Evolutionary conservation across 805 yeast genomes (phyloP).

Genomic region (Suhomyces tanzawaensis): DNA sequence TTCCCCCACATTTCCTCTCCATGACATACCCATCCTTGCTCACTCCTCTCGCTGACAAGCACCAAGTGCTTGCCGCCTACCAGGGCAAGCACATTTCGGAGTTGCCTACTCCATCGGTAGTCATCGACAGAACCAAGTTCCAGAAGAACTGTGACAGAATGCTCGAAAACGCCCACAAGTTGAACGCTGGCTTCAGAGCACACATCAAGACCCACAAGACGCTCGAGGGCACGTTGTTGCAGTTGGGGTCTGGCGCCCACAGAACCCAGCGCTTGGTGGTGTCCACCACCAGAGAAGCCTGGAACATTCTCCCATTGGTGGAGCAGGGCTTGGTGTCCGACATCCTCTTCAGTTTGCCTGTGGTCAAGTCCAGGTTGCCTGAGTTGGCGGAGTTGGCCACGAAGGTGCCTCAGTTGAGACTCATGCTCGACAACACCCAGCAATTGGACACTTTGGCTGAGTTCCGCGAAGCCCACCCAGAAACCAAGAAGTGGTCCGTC

Average conservation of each 20-base stretch:
- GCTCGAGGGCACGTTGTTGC: conserved; percentile 53
- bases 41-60: conserved; percentile 20
- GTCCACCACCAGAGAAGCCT: conserved; percentile 68
- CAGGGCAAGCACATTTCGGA: conserved; percentile 44
- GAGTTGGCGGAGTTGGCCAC: conserved; percentile 47
- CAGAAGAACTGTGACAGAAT: conserved; percentile 46
- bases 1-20: too few species aligned
- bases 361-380: conserved; percentile 45
- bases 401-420: conserved; percentile 43
- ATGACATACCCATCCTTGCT: conserved; percentile 11
- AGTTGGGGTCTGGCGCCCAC: conserved; percentile 44
- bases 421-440: conserved; percentile 60
- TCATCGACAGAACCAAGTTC: conserved; percentile 45
- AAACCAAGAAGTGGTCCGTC: conserved; percentile 51
- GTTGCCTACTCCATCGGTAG: conserved; percentile 60
- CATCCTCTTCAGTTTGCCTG: conserved; percentile 40
- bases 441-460: conserved; percentile 51
- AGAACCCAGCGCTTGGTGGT: conserved; percentile 56
- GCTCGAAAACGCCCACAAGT: conserved; percentile 42
- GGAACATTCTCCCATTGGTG: conserved; percentile 45
- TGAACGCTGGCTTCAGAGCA: conserved; percentile 54
- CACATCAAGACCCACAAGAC: conserved; percentile 79
- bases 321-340: conserved; percentile 36
- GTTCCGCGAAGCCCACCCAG: conserved; percentile 26
- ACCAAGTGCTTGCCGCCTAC: conserved; percentile 18